Percentiles rank a stretch among this genome's conserved stretches.
phyloP scores from a whole-genome alignment of 1,284 basidiomycete genomes.

The Ceratobasidium sp. region DNA sequence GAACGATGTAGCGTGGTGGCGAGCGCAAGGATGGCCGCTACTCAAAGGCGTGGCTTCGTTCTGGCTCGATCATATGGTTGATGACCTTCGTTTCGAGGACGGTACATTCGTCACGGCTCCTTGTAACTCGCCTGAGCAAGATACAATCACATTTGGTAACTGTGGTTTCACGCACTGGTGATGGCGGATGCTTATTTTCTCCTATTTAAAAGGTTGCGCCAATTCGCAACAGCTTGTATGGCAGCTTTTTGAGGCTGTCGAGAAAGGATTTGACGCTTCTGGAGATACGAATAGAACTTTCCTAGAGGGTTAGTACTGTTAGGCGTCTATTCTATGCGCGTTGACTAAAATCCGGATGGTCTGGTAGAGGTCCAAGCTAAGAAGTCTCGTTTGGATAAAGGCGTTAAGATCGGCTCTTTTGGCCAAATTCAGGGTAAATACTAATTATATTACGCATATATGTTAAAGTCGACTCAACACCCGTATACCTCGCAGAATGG shows the following conservation, averaged over 20 bases:
- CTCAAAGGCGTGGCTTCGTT: constrained; percentile 73
- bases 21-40: constrained; percentile 74
- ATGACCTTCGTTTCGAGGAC: constrained; percentile 75
- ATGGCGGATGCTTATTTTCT: too few species aligned
- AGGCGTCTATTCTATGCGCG: not conserved
- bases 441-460: constrained; percentile 11
- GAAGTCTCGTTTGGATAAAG: constrained; percentile 71
- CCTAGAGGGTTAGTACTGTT: constrained; percentile 65
- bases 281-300: constrained; percentile 75
- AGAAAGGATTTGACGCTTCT: constrained; percentile 74
- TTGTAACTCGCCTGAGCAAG: constrained; percentile 82
- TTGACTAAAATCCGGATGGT: not conserved
- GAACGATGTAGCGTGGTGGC: constrained; percentile 76
- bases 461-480: not conserved
- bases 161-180: constrained; percentile 1
- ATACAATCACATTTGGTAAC: constrained; percentile 76
- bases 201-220: constrained; percentile 62
- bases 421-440: constrained; percentile 78
- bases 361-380: constrained; percentile 69
- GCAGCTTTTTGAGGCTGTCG: constrained; percentile 77
- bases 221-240: constrained; percentile 80
- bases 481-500: constrained; percentile 68
- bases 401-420: constrained; percentile 79
- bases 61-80: constrained; percentile 77
- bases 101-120: constrained; percentile 75